These are phyloP conservation scores for Schizosaccharomyces cryophilus DNA, from an alignment of 805 yeast species.

Conservation along the genomic window DNA sequence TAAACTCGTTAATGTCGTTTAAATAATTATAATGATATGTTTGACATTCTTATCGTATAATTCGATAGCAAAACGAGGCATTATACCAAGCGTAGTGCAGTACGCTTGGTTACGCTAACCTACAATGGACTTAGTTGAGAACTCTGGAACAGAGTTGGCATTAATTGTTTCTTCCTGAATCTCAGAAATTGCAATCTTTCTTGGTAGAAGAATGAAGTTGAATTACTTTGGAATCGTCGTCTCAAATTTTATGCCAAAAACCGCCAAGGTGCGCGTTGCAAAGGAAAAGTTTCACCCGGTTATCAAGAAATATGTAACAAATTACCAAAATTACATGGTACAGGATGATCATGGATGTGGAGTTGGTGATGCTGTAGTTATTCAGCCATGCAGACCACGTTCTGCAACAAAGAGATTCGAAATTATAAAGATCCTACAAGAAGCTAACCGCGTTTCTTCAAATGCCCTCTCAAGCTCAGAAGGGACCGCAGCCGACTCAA, in stretches of 20 bases:
- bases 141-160: too few relatives aligned
- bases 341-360: neutral
- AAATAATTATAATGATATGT: too few relatives aligned
- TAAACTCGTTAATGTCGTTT: too few relatives aligned
- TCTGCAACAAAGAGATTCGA: neutral
- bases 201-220: neutral
- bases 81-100: too few relatives aligned
- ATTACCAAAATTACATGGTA: neutral
- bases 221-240: neutral
- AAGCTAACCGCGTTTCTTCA: neutral
- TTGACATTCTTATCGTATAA: too few relatives aligned
- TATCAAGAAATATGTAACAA: neutral
- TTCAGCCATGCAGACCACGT: neutral
- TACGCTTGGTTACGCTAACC: too few relatives aligned
- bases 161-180: too few relatives aligned
- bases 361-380: neutral
- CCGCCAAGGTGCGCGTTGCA: neutral
- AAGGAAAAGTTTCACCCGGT: neutral
- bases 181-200: too few relatives aligned
- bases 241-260: neutral
- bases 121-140: too few relatives aligned
- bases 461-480: too few relatives aligned
- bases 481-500: too few relatives aligned
- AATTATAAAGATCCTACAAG: neutral
- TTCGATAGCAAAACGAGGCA: too few relatives aligned